Evolutionary conservation across 768 basidiomycete species (phyloP), one percentile per base, ranked within the genome.

Genomic region (Boletales sp.): DNA sequence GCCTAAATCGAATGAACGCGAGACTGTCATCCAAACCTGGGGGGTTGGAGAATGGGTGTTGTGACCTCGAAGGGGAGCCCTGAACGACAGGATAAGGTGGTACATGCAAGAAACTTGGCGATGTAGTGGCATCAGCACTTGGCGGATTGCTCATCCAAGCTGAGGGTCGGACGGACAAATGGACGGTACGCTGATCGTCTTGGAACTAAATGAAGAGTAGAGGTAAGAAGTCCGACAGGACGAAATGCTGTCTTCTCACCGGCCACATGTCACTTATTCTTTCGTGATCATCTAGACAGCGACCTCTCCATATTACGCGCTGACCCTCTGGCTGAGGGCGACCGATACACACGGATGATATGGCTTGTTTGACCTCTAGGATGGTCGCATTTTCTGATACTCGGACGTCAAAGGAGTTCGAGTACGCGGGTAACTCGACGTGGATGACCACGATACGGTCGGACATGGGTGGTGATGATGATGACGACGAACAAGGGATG

Each of bases 161-260:
- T 25, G 84, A 85, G 19, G 86, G 84, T 61, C 85, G 83, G n/a
- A 91, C 87, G 13, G 87, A 83, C 18, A 91, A 74, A 67, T 90
- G 89, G 38, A 90, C 72, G 49, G 82, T 74, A 38, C 77, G 79
- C 21, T 79, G 74, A 46, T 84, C 84, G 48, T 78, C 77, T 36
- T 70, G 66, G 39, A 71, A 70, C 87, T 88, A 60, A 41, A 38
- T 14, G 25, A 19, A 42, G 6, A 30, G 19, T 15, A 13, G 14
- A 41, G 30, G 48, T 64, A 17, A 57, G 57, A 38, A 39, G 18
- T 36, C 25, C 11, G 46, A 45, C 13, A 17, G 19, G 18, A 7
- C 17, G 4, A n/a, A 17, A 3, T 18, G 10, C 37, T 18, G 2
- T 31, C 43, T 33, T 58, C 75, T 60, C 57, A 84, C 84, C 79